phyloP scores from a whole-genome alignment of 192 early-diverging fungal genomes.

The Backusella morwellensis region DNA sequence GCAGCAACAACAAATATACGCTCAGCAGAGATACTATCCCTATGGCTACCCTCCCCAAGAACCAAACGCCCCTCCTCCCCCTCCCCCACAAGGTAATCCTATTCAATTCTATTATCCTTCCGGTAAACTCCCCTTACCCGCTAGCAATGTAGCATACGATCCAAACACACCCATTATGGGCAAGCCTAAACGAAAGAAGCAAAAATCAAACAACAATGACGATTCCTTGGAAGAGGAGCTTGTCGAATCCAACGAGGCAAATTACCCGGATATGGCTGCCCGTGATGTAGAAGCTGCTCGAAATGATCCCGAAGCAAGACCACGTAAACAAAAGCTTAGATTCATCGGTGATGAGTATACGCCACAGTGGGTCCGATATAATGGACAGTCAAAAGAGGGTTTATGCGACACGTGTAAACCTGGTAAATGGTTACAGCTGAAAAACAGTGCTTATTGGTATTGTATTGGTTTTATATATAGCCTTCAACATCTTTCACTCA shows the following conservation, averaged over 20 bases:
- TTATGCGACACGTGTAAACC: constrained; percentile 79
- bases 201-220: neutral
- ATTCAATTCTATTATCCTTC: constrained; percentile 11
- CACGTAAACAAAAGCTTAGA: constrained; percentile 67
- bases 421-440: constrained; percentile 84
- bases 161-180: neutral
- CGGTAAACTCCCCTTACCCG: constrained; percentile 16
- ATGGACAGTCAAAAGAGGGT: constrained; percentile 75
- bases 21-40: neutral
- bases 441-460: constrained; percentile 85
- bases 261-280: constrained; percentile 27
- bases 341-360: constrained; percentile 77
- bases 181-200: constrained; percentile 16
- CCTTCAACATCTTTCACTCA: too few species aligned
- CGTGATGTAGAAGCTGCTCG: constrained; percentile 42
- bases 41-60: constrained; percentile 1
- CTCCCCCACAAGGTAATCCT: neutral
- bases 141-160: neutral
- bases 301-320: constrained; percentile 48
- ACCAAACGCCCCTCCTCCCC: neutral
- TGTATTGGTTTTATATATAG: neutral
- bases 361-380: constrained; percentile 77
- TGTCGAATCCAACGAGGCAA: constrained; percentile 12
- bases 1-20: neutral
- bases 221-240: constrained; percentile 2